phyloP scores from a whole-genome alignment of 2,329 filamentous ascomycete species.

The Diaporthe ilicicola region DNA sequence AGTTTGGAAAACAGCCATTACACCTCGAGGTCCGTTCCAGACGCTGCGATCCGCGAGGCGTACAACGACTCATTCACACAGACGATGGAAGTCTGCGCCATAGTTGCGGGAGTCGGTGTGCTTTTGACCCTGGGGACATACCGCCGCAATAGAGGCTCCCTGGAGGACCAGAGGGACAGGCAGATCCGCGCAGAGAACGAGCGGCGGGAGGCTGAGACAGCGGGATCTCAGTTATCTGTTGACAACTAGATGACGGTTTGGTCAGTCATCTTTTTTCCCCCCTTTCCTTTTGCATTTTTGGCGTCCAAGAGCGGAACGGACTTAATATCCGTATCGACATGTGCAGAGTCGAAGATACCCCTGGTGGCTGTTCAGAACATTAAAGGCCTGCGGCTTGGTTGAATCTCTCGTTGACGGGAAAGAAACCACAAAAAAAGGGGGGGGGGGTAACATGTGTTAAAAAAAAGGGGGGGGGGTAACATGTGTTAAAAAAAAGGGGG shows the following conservation, averaged over 20 bases:
- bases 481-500: too few species aligned
- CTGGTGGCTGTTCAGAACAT: neutral
- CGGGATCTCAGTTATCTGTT: conserved; percentile 14
- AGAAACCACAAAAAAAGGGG: too few species aligned
- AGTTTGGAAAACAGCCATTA: conserved; percentile 29
- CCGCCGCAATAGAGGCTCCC: conserved; percentile 42
- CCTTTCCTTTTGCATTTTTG: neutral
- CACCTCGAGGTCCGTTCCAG: conserved; percentile 41
- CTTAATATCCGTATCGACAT: neutral
- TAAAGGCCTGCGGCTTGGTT: neutral
- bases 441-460: too few species aligned
- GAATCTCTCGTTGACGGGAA: neutral
- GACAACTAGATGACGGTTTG: neutral
- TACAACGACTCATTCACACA: conserved; percentile 55
- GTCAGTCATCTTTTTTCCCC: neutral
- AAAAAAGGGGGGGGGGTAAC: too few species aligned
- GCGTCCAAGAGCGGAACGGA: neutral
- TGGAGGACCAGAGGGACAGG: conserved; percentile 40
- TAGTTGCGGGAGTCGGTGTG: conserved; percentile 50
- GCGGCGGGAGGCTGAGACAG: conserved; percentile 34
- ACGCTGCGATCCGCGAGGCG: conserved; percentile 44
- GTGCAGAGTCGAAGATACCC: neutral
- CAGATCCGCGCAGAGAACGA: conserved; percentile 39
- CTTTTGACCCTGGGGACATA: conserved; percentile 51
- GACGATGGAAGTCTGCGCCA: conserved; percentile 57